Conservation (phyloP, 345 rosid species). For the Stellera chamaejasme region DNA sequence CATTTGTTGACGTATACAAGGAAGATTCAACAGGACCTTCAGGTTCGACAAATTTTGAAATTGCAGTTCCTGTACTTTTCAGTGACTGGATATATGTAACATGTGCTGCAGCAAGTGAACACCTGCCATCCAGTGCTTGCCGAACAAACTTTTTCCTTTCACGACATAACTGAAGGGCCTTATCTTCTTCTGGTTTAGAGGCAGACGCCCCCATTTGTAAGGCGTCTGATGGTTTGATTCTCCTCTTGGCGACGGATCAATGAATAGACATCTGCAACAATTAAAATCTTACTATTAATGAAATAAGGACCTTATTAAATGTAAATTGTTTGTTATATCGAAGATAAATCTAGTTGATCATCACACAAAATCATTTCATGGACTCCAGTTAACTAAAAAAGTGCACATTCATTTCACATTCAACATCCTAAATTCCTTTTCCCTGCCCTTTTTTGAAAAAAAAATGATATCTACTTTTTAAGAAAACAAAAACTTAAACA, state of each 20-base stretch:
- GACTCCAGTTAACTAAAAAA: no score
- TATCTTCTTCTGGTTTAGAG: conserved; percentile 77
- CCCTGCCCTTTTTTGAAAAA: no score
- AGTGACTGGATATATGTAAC: conserved; percentile 62
- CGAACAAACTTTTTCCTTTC: conserved; percentile 77
- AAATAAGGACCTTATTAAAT: conserved; percentile 3
- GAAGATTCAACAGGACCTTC: conserved; percentile 72
- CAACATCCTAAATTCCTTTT: no score
- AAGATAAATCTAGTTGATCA: background rate
- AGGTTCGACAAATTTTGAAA: conserved; percentile 69
- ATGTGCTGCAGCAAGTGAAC: conserved; percentile 77
- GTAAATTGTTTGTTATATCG: background rate
- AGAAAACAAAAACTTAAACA: background rate
- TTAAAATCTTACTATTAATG: conserved; percentile 5
- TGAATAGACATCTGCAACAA: conserved; percentile 21
- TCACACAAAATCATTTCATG: no score
- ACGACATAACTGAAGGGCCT: conserved; percentile 81
- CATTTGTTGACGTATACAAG: conserved; percentile 64
- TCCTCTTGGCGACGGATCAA: conserved; percentile 6
- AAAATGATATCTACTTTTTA: no score
- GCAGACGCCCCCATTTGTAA: conserved; percentile 55
- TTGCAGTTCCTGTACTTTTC: conserved; percentile 61
- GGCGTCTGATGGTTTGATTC: background rate
- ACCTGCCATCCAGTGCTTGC: conserved; percentile 94
- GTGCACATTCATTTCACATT: no score